A percentile compares a stretch with the other conserved stretches of the same genome.
Conservation (phyloP, 257 asterid genomes). For the Plantago elongata region DNA sequence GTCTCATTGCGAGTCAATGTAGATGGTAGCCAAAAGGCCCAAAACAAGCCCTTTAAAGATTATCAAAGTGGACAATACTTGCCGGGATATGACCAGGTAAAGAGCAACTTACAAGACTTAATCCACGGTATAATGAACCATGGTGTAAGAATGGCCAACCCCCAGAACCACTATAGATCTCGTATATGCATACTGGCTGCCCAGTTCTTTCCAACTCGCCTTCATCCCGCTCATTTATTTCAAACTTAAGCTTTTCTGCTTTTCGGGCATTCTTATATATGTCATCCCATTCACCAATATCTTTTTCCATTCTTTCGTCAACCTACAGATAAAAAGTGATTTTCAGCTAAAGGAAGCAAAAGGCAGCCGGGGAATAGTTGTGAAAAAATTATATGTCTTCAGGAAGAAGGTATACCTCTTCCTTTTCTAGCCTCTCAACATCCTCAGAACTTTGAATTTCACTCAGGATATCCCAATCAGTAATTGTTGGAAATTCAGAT, state of each 20-base stretch:
- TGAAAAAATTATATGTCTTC: slow-evolving; percentile 9
- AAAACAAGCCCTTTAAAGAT: neutral
- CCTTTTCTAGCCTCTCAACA: slow-evolving; percentile 68
- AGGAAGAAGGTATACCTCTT: slow-evolving; percentile 59
- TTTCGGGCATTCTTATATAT: slow-evolving; percentile 89
- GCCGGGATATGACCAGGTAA: slow-evolving; percentile 14
- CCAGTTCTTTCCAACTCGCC: slow-evolving; percentile 99
- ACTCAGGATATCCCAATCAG: slow-evolving; percentile 76
- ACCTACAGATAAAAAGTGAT: slow-evolving; percentile 44
- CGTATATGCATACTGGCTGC: slow-evolving; percentile 88
- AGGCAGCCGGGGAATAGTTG: slow-evolving; percentile 11
- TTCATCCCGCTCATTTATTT: slow-evolving; percentile 91
- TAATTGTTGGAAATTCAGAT: slow-evolving; percentile 51
- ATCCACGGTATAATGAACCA: slow-evolving; percentile 96
- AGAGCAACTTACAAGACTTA: slow-evolving; percentile 78
- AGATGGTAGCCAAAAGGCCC: too few species aligned
- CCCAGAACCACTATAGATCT: slow-evolving; percentile 88
- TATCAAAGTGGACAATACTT: neutral
- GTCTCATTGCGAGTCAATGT: too few species aligned
- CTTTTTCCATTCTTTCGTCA: slow-evolving; percentile 90
- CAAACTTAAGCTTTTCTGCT: slow-evolving; percentile 86
- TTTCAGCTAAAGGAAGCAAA: slow-evolving; percentile 30
- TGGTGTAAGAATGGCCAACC: slow-evolving; percentile 97
- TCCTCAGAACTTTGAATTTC: slow-evolving; percentile 88
- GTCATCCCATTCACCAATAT: slow-evolving; percentile 85